Conservation (phyloP, 208 protist genomes). For the Naegleria fowleri region DNA sequence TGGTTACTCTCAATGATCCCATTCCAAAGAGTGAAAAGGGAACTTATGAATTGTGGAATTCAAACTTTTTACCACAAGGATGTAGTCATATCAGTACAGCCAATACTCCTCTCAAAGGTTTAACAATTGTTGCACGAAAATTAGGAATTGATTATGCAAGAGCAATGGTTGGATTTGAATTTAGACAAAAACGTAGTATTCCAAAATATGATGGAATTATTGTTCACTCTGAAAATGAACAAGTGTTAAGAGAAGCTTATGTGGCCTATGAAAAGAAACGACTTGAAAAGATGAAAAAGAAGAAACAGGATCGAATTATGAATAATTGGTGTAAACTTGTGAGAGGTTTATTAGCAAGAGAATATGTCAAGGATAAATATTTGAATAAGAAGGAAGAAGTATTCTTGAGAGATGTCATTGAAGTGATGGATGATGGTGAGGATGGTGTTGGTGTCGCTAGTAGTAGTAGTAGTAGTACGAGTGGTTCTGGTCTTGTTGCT, state of each 20-base stretch:
- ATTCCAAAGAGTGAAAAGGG: constrained; percentile 26
- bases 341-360: background rate
- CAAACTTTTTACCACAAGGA: background rate
- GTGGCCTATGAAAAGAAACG: background rate
- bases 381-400: background rate
- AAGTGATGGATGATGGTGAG: too few relatives aligned
- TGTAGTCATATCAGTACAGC: background rate
- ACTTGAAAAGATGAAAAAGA: background rate
- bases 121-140: background rate
- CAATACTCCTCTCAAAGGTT: background rate
- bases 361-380: constrained; percentile 21
- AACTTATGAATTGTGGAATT: constrained; percentile 16
- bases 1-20: background rate
- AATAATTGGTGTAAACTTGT: constrained; percentile 20
- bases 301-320: background rate
- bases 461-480: too few relatives aligned
- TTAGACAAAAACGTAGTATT: background rate
- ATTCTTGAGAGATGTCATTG: background rate
- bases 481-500: too few relatives aligned
- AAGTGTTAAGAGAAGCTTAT: background rate
- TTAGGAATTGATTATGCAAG: constrained; percentile 27
- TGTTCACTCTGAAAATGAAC: background rate
- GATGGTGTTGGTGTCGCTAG: too few relatives aligned
- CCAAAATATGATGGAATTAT: constrained; percentile 27
- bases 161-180: constrained; percentile 31